These are phyloP conservation scores for Amanita brunnescens DNA, from an alignment of 768 basidiomycete genomes.

Conservation along the genomic window DNA sequence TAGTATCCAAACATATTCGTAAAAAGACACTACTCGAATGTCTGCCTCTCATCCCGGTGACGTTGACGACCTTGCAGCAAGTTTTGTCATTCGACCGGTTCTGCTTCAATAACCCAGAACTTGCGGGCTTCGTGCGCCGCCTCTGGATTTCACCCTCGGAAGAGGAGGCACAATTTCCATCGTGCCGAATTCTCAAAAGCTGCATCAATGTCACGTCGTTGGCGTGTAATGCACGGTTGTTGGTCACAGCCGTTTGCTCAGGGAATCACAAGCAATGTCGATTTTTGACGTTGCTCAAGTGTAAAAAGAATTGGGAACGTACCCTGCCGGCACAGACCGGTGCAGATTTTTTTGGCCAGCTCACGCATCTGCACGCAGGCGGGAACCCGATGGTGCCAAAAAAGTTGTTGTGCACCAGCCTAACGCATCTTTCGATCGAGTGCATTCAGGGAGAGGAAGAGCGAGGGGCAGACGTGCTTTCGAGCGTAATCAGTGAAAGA, in stretches of 20 bases:
- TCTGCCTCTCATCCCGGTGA: background rate
- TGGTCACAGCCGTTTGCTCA: constrained; percentile 18
- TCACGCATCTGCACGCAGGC: constrained; percentile 27
- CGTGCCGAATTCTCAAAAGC: background rate
- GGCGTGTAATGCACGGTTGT: constrained; percentile 22
- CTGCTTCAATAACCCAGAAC: background rate
- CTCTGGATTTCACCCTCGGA: background rate
- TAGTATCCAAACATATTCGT: background rate
- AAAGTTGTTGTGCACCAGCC: constrained; percentile 13
- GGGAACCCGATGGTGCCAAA: constrained; percentile 19
- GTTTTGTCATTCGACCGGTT: background rate
- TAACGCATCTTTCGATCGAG: constrained; percentile 25
- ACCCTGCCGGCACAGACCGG: constrained; percentile 17
- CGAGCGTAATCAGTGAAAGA: constrained; percentile 14
- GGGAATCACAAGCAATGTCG: constrained; percentile 20
- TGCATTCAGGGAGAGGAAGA: constrained; percentile 9
- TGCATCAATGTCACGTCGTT: constrained; percentile 24
- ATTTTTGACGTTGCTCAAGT: constrained; percentile 23
- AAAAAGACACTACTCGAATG: background rate
- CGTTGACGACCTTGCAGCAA: background rate
- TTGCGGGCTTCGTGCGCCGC: background rate
- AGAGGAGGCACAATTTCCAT: background rate
- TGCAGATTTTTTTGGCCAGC: constrained; percentile 20
- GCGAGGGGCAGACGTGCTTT: constrained; percentile 4
- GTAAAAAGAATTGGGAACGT: constrained; percentile 14